Evolutionary conservation across 305 asterid species (phyloP), one percentile per base, ranked within the genome.

Genomic region (Ilex paraguariensis): DNA sequence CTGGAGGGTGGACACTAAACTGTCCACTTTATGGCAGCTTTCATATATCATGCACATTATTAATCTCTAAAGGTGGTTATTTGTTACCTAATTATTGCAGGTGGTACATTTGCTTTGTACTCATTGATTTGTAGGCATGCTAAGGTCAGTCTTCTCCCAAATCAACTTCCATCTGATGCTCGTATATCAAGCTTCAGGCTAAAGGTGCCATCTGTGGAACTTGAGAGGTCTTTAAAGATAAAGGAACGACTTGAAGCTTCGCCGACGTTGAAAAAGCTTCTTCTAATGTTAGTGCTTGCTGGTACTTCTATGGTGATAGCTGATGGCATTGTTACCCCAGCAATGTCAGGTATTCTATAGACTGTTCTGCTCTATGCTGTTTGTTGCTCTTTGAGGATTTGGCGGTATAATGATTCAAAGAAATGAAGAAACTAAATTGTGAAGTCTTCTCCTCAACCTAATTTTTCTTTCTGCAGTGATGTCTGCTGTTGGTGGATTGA

Each of bases 301-400:
- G 99, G 97, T 72, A 94, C 97, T 51, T 88, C 99, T 42, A 94
- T 94, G 99, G 99, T 94, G 80, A 91, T 94, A 62, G 98, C 97
- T 84, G 96, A 85, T 71, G 97, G 97, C 64, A 95, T 94, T 58
- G 99, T 94, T 57, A 94, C 98, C 11, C 99, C 99, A 70, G 97
- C 97, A 66, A 91, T 91, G 99, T 94, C 99, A 79, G 99, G 98
- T 94, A 66, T 60, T 51, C 63, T 67, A 56, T 70, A 64, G 70
- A 67, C 17, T 53, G 52, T 63, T 66, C 65, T 44, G 49, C 61
- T 55, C 60, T 57, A 56, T 70, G 53, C 33, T 39, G 61, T 70
- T 70, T 46, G 61, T 64, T 65, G 52, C 65, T 57, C 63, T 56
- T 57, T 57, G 63, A 73, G 60, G 39, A 61, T 64, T 57, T 67